Evolutionary conservation across 768 basidiomycete species (phyloP), one percentile per base, ranked within the genome.

Genomic region (Tylopilus balloui): DNA sequence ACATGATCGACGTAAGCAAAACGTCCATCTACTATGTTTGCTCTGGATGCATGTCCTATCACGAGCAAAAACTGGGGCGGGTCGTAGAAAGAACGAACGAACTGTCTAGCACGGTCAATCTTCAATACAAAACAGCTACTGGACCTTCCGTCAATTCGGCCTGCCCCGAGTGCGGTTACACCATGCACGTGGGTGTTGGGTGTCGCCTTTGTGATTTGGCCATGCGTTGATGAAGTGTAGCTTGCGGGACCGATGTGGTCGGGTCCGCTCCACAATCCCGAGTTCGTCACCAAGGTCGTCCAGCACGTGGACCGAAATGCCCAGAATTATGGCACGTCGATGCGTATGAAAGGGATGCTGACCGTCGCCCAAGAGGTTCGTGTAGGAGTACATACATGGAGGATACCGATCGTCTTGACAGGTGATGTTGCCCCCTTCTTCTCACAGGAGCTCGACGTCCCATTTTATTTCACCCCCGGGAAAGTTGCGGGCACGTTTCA

Each of bases 221-320:
- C 8, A 24, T 28, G 15, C 19, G 24, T 19, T 21, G 36, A 50
- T 12, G 35, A 24, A 13, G 6, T 42, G 35, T 53, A 95, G 92
- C 63, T 93, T 29, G 91, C 88, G 17, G 96, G 96, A 2, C 96
- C 96, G 0, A 94, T 99, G 89, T 98, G 96, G 96, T 83, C 87
- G 6, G 93, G 86, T 1, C 80, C 86, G 1, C 69, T 99, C 20
- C 96, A 99, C 60, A 78, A 92, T 62, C 57, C 71, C 2, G 73
- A 72, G 6, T 99, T 97, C 58, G 76, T 92, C 6, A 64, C 70
- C n/a, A 79, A 80, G 54, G 84, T 95, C 13, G 71, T 96, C 25
- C 72, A 78, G 19, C 88, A 93, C 59, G 71, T 94, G 12, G 80
- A 84, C 48, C 67, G 64, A 14, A 78, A 84, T 53, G 64, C 78